phyloP scores from a whole-genome alignment of 2,329 filamentous ascomycete genomes.

The Colletotrichum sp. region DNA sequence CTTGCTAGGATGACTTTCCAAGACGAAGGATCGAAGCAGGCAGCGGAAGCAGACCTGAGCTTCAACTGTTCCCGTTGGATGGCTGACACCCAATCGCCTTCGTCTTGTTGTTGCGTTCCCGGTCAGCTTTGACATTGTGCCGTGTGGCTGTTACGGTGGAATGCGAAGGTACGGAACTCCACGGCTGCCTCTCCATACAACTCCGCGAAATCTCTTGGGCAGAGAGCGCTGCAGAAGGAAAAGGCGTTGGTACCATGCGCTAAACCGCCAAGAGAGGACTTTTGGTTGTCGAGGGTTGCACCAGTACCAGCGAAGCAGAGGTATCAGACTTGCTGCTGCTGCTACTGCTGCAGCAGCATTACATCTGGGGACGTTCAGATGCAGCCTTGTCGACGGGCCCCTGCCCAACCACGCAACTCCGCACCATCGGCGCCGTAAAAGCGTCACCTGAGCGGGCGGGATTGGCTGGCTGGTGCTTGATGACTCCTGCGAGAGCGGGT shows the following conservation, averaged over 20 bases:
- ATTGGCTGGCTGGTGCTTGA: conserved; percentile 13
- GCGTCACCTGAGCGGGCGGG: conserved; percentile 18
- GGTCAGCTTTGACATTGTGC: not conserved
- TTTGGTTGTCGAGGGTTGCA: not conserved
- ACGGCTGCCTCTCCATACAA: not conserved
- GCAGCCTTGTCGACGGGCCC: conserved; percentile 19
- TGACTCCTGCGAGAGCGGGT: conserved; percentile 20
- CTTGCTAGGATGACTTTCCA: not conserved
- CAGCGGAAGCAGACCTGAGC: not conserved
- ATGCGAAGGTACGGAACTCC: not conserved
- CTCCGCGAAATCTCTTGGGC: not conserved
- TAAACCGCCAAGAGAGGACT: conserved; percentile 6
- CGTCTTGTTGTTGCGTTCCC: not conserved
- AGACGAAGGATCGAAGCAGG: not conserved
- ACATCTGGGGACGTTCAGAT: conserved; percentile 10
- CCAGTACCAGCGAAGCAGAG: not conserved
- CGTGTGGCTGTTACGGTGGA: not conserved
- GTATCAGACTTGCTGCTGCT: conserved; percentile 2
- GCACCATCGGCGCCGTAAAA: conserved; percentile 16
- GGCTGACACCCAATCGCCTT: not conserved
- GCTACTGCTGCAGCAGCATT: conserved; percentile 11
- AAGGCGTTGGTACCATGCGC: not conserved
- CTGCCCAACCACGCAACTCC: conserved; percentile 19
- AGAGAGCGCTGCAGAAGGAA: not conserved
- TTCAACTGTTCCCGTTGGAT: not conserved